A percentile compares a stretch with the other conserved stretches of the same genome.
Conservation (phyloP, 257 asterid genomes). For the Nicotiana tomentosiformis region DNA sequence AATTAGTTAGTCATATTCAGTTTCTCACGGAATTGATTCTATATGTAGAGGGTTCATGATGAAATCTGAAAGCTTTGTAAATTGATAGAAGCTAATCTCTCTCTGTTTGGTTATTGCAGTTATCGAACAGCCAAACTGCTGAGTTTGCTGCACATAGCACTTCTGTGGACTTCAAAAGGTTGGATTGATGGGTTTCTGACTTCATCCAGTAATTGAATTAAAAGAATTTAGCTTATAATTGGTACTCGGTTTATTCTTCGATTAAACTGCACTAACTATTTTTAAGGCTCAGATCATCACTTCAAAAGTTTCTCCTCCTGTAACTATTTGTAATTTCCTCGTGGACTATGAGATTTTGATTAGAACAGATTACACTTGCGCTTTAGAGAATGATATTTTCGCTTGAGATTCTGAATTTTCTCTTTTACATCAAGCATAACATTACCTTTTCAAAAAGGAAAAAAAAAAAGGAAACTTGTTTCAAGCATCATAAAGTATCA, state of each 20-base stretch:
- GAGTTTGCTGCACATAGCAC: slow-evolving; percentile 13
- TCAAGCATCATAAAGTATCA: not conserved
- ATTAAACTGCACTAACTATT: not conserved
- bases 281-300: not conserved
- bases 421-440: not conserved
- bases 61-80: not conserved
- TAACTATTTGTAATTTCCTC: not conserved
- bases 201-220: not conserved
- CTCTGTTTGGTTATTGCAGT: slow-evolving; percentile 18
- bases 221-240: not conserved
- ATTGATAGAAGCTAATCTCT: not conserved
- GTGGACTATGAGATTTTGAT: not conserved
- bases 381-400: not conserved
- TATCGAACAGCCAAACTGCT: slow-evolving; percentile 9
- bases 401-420: not conserved
- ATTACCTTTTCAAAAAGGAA: not conserved
- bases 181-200: not conserved
- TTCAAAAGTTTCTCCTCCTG: not conserved
- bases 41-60: not conserved
- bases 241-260: not conserved
- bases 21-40: not conserved
- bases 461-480: not conserved
- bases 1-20: not conserved
- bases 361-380: not conserved
- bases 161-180: slow-evolving; percentile 31